Evolutionary conservation across 2,329 filamentous ascomycete genomes (phyloP), one percentile per base, ranked within the genome.

Genomic region (Sarocladium brachiariae): DNA sequence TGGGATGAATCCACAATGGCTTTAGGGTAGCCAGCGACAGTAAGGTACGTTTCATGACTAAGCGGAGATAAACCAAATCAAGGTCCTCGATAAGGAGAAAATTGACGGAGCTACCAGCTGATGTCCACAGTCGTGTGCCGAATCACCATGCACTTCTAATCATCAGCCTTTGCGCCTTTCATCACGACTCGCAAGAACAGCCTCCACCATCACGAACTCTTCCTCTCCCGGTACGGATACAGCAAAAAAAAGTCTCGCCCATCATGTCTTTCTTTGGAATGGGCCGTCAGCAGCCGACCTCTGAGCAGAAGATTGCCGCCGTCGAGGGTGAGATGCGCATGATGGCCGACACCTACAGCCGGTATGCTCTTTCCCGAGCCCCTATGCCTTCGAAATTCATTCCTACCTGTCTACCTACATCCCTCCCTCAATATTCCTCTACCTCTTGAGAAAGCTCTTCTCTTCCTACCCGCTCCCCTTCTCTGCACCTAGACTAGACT

Each of bases 321-420:
- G 91, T 95, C 62, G 92, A 99, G 76, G 86, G 89, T 59, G 95
- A 99, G 76, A 89, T 97, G 72, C 93, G 96, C 73, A 91, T 97
- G 78, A 84, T 96, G 61, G 89, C 90, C 55, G 91, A 96, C 71
- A 96, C 97, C 86, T 95, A 96, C 80, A 92, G 90, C 76, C 88
- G 93, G 93, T 97, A 81, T 56, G 57, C 53, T 49, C 49, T 49
- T 43, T 50, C 41, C 30, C 30, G 46, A 33, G 52, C 35, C 16
- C 33, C 23, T 14, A 23, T 6, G 5, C 19, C 9, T n/a, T 11
- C n/a, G 9, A 39, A 9, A 8, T 39, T 16, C 35, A 39, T 9
- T 9, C 18, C 18, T 16, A 39, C n/a, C 18, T n/a, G 7, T 16
- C 14, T 21, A 9, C 35, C 18, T 39, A 31, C 35, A n/a, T n/a